Percentiles rank a stretch among this genome's conserved stretches.
Conservation (phyloP, 352 stramenopile species). For the Phytophthora niederhauseri region DNA sequence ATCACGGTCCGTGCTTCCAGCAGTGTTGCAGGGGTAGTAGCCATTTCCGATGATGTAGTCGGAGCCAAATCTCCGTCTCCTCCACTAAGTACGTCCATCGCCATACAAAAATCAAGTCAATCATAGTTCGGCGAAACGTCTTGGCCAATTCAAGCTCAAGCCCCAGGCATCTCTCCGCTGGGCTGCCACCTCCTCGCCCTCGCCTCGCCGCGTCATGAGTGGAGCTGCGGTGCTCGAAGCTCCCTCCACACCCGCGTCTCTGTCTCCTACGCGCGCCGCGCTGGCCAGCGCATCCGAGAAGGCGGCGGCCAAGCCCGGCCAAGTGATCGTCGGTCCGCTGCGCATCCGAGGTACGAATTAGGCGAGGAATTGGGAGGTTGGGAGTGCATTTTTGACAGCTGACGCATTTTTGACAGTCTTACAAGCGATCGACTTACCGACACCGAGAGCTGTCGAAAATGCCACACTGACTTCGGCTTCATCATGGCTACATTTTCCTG, state of each 20-base stretch:
- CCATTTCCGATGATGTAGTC: neutral
- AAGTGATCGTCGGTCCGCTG: slow-evolving; percentile 53
- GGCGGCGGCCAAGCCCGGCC: slow-evolving; percentile 48
- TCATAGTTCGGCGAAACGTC: slow-evolving; percentile 2
- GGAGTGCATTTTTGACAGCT: slow-evolving; percentile 10
- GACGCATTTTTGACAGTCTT: slow-evolving; percentile 38
- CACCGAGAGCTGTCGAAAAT: slow-evolving; percentile 28
- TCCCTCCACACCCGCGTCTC: slow-evolving; percentile 17
- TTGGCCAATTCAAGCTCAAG: slow-evolving; percentile 4
- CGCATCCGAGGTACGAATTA: slow-evolving; percentile 57
- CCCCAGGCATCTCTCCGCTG: too few species aligned
- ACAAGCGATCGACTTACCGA: slow-evolving; percentile 58
- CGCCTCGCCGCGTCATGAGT: slow-evolving; percentile 25
- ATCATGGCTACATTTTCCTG: slow-evolving; percentile 63
- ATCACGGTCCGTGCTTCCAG: too few species aligned
- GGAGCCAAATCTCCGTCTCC: neutral
- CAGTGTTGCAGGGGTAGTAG: neutral
- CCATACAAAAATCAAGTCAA: slow-evolving; percentile 16
- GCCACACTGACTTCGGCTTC: slow-evolving; percentile 19
- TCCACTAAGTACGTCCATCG: slow-evolving; percentile 13
- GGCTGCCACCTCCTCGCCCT: neutral
- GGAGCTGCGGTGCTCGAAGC: slow-evolving; percentile 21
- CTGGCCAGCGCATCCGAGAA: slow-evolving; percentile 58
- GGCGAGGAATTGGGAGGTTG: neutral
- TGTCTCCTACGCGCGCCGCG: slow-evolving; percentile 58